Conservation (phyloP, 2,329 filamentous ascomycete species). For the Aspergillus pseudonomiae region DNA sequence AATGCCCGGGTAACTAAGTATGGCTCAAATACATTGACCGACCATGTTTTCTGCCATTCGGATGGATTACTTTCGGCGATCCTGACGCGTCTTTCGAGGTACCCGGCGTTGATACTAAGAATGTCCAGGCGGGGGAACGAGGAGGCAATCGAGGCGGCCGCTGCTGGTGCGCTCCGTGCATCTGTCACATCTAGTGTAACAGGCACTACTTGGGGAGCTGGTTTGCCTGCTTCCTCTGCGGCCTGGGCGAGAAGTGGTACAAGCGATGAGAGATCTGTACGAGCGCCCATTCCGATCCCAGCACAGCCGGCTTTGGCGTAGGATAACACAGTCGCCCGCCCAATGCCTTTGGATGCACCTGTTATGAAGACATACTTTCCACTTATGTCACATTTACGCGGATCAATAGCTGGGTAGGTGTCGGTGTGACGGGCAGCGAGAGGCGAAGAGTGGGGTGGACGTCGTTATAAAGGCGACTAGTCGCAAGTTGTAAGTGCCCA, state of each 20-base stretch:
- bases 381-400: not conserved
- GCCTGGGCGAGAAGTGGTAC: not conserved
- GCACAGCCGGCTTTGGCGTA: not conserved
- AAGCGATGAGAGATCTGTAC: not conserved
- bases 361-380: not conserved
- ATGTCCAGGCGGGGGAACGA: slow-evolving; percentile 46
- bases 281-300: not conserved
- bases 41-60: slow-evolving; percentile 48
- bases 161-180: slow-evolving; percentile 38
- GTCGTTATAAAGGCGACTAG: not conserved
- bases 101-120: slow-evolving; percentile 54
- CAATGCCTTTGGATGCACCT: not conserved
- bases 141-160: slow-evolving; percentile 35
- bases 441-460: not conserved
- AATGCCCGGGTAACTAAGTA: slow-evolving; percentile 53
- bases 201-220: slow-evolving; percentile 45
- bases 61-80: slow-evolving; percentile 40
- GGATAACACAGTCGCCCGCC: not conserved
- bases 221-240: not conserved
- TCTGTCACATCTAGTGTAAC: slow-evolving; percentile 50
- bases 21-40: slow-evolving; percentile 54
- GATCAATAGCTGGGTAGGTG: slow-evolving; percentile 1
- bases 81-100: slow-evolving; percentile 26
- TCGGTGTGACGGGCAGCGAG: not conserved
- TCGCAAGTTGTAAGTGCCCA: not conserved